Base-by-base conservation (phyloP, 2,329 filamentous ascomycete genomes). In the Hymenoscyphus scutula region DNA sequence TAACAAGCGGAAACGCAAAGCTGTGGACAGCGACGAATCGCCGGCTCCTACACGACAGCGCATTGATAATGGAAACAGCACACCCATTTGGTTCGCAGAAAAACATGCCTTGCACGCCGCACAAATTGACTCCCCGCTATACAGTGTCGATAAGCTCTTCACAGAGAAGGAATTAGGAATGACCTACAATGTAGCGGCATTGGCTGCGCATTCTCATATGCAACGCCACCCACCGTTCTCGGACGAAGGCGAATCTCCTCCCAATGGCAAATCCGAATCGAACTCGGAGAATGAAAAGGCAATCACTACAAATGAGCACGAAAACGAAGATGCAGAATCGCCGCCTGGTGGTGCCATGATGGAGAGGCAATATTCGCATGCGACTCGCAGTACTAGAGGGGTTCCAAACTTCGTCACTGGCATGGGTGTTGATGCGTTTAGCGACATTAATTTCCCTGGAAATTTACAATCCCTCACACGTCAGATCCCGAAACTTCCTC, bases 61-160 rank as follows among this genome's bases (percentile, higher is more conserved):
- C 23, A 73, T 85, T 37, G 85, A 89, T 56, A 77, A 80, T 53
- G 81, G 81, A 61, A 82, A 78, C 68, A 85, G 81, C 32, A 89
- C 86, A 1, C 80, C 85, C 6, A 76, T 88, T 27, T 88, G 85
- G 85, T 83, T 85, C 70, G 83, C 80, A 58, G 86, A 88, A 76
- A 85, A 59, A 78, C 81, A 67, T 76, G 77, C 62, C 77, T 79
- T 60, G 77, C 82, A 62, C 23, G 60, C 67, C 62, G 83, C 83
- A 71, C 81, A 85, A 69, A 81, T 83, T 23, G 85, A 76, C 23
- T 71, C 84, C 8, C 81, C 84, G 0, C 76, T 86, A 1, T 88
- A 87, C 73, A 88, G 83, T 72, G 83, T 89, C 63, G 86, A 89
- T 69, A 89, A 89, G 77, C 81, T 89, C 41, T 89, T 89, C 58